Evolutionary conservation across 768 basidiomycete species (phyloP), one percentile per base, ranked within the genome.

Genomic region (Gautieria morchelliformis): DNA sequence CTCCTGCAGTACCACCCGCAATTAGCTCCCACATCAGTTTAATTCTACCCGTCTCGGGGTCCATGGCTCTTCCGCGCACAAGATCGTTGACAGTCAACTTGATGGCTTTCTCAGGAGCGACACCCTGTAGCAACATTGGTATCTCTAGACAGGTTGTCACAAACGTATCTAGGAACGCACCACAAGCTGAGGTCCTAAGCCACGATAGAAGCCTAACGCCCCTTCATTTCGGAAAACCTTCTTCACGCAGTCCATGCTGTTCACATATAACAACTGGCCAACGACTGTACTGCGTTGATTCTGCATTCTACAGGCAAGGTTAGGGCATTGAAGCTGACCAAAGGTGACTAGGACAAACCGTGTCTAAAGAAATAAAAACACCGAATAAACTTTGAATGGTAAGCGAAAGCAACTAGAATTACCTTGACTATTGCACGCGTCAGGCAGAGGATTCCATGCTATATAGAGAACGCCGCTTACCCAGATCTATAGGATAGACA

Each of bases 201-300:
- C 96, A 32, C 94, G 85, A 72, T 99, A 99, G 72, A 98, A 98
- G n/a, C 96, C 96, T 0, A 81, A 35, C 65, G 92, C 79, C 17
- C 96, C 96, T 72, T 99, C 96, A 66, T 96, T 96, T 55, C 84
- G 81, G 69, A 97, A 84, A 24, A 99, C 94, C 68, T 95, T 98
- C 65, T 78, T 77, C 32, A 93, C 87, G 68, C 96, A 99, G 67
- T 99, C 96, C 39, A 89, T 66, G 64, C 92, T 94, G 75, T 96
- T 98, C 76, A 93, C 89, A 76, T 99, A 99, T 46, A 98, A 71
- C 65, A 98, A 74, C 72, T 99, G 95, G 39, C 96, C 96, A 32
- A 99, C 96, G 20, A 99, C 90, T 6, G 89, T 93, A 61, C 86
- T 92, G 14, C 96, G 84, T 69, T 99, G 96, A 68, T 99, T 99